Percentiles rank a stretch among this genome's conserved stretches.
Conservation (phyloP, 2,329 filamentous ascomycete species). For the Cytospora piceae region DNA sequence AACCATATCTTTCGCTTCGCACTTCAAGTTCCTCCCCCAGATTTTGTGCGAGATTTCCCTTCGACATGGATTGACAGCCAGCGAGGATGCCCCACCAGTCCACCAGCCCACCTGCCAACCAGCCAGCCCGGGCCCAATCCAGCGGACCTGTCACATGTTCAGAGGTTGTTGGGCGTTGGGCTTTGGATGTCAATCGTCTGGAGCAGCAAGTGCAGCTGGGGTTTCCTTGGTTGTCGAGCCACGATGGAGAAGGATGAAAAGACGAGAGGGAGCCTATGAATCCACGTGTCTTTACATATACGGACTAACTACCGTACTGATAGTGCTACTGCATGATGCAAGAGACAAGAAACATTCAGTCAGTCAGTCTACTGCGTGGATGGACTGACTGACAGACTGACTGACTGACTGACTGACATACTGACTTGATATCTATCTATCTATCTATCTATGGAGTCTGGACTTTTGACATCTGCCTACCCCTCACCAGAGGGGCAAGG, state of each 20-base stretch:
- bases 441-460: not conserved
- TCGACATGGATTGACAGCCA: not conserved
- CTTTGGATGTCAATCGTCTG: not conserved
- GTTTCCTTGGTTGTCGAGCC: constrained; percentile 16
- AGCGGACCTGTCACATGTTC: not conserved
- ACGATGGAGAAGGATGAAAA: not conserved
- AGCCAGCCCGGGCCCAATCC: not conserved
- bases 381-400: not conserved
- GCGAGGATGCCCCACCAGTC: not conserved
- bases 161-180: not conserved
- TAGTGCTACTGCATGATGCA: not conserved
- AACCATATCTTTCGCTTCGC: not conserved
- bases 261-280: constrained; percentile 16
- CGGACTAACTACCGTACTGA: not conserved
- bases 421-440: not conserved
- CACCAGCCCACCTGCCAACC: not conserved
- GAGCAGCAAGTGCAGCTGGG: constrained; percentile 11
- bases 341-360: not conserved
- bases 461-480: not conserved
- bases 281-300: constrained; percentile 13
- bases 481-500: not conserved
- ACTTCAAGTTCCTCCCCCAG: not conserved
- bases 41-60: not conserved
- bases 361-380: not conserved
- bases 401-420: not conserved